Base-by-base conservation (phyloP, 306 rosid species). In the Boehmeria nivea region DNA sequence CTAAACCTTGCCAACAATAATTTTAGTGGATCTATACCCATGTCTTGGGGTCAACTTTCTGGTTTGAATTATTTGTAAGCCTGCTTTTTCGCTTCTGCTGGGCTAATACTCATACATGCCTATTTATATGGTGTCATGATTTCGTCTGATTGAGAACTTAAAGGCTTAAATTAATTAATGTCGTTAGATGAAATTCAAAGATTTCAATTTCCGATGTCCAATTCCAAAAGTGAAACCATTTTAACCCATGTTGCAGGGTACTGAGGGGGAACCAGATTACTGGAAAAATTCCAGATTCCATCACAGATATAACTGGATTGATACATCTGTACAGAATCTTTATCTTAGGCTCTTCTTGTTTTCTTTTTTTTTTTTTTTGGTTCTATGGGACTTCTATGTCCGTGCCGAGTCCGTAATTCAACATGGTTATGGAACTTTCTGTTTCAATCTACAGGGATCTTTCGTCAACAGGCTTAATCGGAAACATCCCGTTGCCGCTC, bases 1-100 rank as follows among this genome's bases (percentile, higher is more conserved):
- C 82, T 91, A 43, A 84, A 91, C 75, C 83, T 91, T 33, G 91
- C 82, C 26, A 67, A 76, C 65, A 91, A 91, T 60, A 70, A 76
- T 52, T 80, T 91, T 38, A 59, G 40, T 36, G 94, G 94, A 72
- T 56, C 81, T 28, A 66, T 91, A 70, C 96, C 98, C 18, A 34
- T 53, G 18, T 44, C 59, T 19, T 87, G 96, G 98, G 83, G 68
- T 69, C 83, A 69, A 58, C 75, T 91, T 71, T 73, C 86, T 47
- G 71, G 43, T 57, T 79, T 91, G 47, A 82, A 83, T 60, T 72
- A 83, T 72, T 66, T 91, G 98, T 91, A 87, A 84, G 95, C 27
- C 66, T 75, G 22, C 65, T 58, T 53, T n/a, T 63, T 73, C 70
- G 65, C 45, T 9, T 64, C 67, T 46, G 39, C 68, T 11, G 13